These are phyloP conservation scores for Rugonectria rugulosa DNA, from an alignment of 2,329 filamentous ascomycete species.

Conservation along the genomic window DNA sequence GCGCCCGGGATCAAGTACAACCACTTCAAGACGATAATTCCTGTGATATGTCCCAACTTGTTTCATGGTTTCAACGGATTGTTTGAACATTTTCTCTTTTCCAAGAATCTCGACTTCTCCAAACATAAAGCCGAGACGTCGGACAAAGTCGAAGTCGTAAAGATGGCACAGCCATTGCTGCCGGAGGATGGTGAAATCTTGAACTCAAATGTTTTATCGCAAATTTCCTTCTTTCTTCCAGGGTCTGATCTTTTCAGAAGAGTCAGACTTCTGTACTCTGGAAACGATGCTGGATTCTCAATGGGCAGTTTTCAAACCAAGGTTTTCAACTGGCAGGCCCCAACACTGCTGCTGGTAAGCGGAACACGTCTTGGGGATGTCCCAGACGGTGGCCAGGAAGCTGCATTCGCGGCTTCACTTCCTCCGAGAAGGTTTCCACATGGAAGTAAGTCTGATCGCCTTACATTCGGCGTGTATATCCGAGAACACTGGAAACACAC, in stretches of 20 bases:
- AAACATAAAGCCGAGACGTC: constrained; percentile 51
- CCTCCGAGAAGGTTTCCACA: constrained; percentile 68
- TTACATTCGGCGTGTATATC: constrained; percentile 74
- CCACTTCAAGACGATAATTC: constrained; percentile 67
- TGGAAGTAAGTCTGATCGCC: constrained; percentile 55
- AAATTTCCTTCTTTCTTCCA: constrained; percentile 77
- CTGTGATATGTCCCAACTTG: constrained; percentile 68
- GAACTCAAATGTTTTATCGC: constrained; percentile 68
- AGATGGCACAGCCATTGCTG: constrained; percentile 57
- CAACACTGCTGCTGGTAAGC: constrained; percentile 74
- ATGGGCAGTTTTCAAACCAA: constrained; percentile 79
- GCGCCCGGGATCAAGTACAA: constrained; percentile 68
- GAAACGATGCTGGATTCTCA: constrained; percentile 75
- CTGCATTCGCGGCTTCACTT: constrained; percentile 66
- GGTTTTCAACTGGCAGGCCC: constrained; percentile 80
- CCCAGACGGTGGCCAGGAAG: constrained; percentile 59
- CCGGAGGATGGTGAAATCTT: constrained; percentile 67
- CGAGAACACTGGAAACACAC: constrained; percentile 74
- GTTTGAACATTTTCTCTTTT: constrained; percentile 80
- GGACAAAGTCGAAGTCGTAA: constrained; percentile 24
- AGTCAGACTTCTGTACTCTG: constrained; percentile 73
- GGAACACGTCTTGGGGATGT: constrained; percentile 65
- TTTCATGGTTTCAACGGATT: constrained; percentile 73
- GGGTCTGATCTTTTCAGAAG: constrained; percentile 70
- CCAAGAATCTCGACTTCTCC: constrained; percentile 72